phyloP scores from a whole-genome alignment of 78 protist genomes.

The Creolimax fragrantissima region DNA sequence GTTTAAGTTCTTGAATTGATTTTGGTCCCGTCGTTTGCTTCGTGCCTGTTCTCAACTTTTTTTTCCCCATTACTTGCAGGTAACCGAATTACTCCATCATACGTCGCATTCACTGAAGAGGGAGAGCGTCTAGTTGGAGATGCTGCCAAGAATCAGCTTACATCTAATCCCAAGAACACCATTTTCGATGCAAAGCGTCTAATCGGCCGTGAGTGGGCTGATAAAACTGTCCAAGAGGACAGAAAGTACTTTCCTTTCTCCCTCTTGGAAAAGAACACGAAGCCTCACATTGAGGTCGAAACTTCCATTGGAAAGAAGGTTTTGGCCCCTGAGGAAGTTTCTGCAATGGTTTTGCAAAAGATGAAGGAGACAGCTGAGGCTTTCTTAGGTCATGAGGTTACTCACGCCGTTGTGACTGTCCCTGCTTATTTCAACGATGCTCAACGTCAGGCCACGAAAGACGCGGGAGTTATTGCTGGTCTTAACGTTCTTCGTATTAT shows the following conservation, averaged over 20 bases:
- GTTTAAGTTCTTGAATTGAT: background rate
- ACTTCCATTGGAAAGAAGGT: slow-evolving; percentile 53
- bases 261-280: slow-evolving; percentile 69
- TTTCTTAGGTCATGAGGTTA: slow-evolving; percentile 78
- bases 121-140: slow-evolving; percentile 90
- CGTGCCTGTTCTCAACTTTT: background rate
- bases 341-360: slow-evolving; percentile 94
- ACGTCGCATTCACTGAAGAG: slow-evolving; percentile 91
- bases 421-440: slow-evolving; percentile 95
- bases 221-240: slow-evolving; percentile 83
- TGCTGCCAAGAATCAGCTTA: slow-evolving; percentile 81
- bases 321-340: slow-evolving; percentile 95
- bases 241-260: slow-evolving; percentile 75
- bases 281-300: slow-evolving; percentile 82
- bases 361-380: slow-evolving; percentile 92
- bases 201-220: slow-evolving; percentile 86
- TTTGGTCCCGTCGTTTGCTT: background rate
- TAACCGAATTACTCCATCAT: slow-evolving; percentile 78
- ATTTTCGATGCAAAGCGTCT: slow-evolving; percentile 61
- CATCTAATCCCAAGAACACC: slow-evolving; percentile 93
- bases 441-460: slow-evolving; percentile 61
- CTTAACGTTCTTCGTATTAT: slow-evolving; percentile 82
- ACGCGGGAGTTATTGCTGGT: slow-evolving; percentile 73
- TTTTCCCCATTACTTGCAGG: background rate
- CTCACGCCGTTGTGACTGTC: slow-evolving; percentile 89